Conservation (phyloP, 2,329 filamentous ascomycete species). For the Scolecobasidium constrictum region DNA sequence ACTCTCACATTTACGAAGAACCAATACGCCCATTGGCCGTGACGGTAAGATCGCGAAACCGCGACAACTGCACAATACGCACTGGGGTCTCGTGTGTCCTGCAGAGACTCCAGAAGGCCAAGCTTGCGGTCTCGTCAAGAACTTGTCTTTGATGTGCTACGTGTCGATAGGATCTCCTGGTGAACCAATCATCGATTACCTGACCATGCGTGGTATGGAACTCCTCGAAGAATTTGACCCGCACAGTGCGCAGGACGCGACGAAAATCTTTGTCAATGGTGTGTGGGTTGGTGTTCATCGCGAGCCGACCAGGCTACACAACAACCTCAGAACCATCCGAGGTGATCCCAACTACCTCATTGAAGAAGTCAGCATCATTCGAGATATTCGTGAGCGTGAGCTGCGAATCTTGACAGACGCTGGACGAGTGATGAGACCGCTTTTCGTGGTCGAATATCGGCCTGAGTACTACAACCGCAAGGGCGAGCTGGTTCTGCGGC, state of each 20-base stretch:
- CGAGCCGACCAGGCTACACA: slow-evolving; percentile 76
- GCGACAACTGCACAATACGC: slow-evolving; percentile 93
- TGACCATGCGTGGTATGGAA: slow-evolving; percentile 94
- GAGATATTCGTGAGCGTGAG: slow-evolving; percentile 92
- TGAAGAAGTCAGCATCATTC: slow-evolving; percentile 85
- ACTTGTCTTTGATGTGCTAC: slow-evolving; percentile 94
- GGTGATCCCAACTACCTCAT: slow-evolving; percentile 67
- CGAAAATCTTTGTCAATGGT: slow-evolving; percentile 96
- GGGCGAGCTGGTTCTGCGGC: slow-evolving; percentile 71
- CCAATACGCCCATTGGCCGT: slow-evolving; percentile 93
- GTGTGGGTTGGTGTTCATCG: slow-evolving; percentile 95
- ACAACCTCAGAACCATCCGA: slow-evolving; percentile 64
- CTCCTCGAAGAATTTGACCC: slow-evolving; percentile 79
- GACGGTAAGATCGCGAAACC: slow-evolving; percentile 98
- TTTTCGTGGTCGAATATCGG: slow-evolving; percentile 90
- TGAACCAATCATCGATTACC: slow-evolving; percentile 85
- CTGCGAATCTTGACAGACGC: slow-evolving; percentile 99
- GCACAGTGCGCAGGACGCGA: slow-evolving; percentile 67
- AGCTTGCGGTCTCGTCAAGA: slow-evolving; percentile 96
- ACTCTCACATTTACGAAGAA: slow-evolving; percentile 88
- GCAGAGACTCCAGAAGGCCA: slow-evolving; percentile 97
- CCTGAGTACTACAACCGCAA: slow-evolving; percentile 55
- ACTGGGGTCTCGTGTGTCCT: slow-evolving; percentile 95
- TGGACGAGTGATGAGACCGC: slow-evolving; percentile 82
- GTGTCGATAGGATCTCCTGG: slow-evolving; percentile 91